A percentile compares a stretch with the other conserved stretches of the same genome.
Evolutionary conservation across 2,329 filamentous ascomycete genomes (phyloP).

Genomic region (Didymella pomorum): DNA sequence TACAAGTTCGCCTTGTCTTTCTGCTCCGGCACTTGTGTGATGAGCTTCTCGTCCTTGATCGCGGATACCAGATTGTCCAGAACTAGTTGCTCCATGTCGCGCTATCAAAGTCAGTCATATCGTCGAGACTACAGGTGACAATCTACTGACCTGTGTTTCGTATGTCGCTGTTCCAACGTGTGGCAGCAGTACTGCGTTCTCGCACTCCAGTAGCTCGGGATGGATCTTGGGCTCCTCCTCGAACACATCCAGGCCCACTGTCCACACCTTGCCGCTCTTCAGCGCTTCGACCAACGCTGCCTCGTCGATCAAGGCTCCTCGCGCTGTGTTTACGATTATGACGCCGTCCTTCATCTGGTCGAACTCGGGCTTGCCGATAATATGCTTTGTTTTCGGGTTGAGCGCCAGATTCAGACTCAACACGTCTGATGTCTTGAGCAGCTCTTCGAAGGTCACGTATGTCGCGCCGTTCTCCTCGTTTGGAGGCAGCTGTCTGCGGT

Average conservation of each 20-base stretch:
- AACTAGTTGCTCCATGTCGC: slow-evolving; percentile 68
- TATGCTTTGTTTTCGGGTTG: slow-evolving; percentile 59
- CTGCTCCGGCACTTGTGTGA: slow-evolving; percentile 70
- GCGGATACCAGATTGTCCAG: slow-evolving; percentile 65
- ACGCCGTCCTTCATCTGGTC: slow-evolving; percentile 64
- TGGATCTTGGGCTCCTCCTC: slow-evolving; percentile 65
- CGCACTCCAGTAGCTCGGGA: slow-evolving; percentile 58
- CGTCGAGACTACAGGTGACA: not conserved
- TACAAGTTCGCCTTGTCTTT: slow-evolving; percentile 48
- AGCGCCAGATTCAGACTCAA: slow-evolving; percentile 64
- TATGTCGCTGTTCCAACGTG: slow-evolving; percentile 68
- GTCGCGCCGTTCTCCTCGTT: slow-evolving; percentile 56
- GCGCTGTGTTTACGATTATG: slow-evolving; percentile 65
- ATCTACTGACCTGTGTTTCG: slow-evolving; percentile 61
- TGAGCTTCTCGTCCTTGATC: slow-evolving; percentile 63
- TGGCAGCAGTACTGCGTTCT: slow-evolving; percentile 64
- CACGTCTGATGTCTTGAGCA: slow-evolving; percentile 63
- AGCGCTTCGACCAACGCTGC: slow-evolving; percentile 62
- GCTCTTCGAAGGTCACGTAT: slow-evolving; percentile 65
- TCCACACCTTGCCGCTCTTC: slow-evolving; percentile 62
- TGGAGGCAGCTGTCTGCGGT: slow-evolving; percentile 54
- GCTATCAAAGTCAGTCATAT: slow-evolving; percentile 34
- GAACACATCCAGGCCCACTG: slow-evolving; percentile 65
- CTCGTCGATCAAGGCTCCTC: slow-evolving; percentile 66
- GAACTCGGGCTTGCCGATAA: slow-evolving; percentile 61